Base-by-base conservation (phyloP, 2,329 filamentous ascomycete species). In the Aureobasidium sp. region DNA sequence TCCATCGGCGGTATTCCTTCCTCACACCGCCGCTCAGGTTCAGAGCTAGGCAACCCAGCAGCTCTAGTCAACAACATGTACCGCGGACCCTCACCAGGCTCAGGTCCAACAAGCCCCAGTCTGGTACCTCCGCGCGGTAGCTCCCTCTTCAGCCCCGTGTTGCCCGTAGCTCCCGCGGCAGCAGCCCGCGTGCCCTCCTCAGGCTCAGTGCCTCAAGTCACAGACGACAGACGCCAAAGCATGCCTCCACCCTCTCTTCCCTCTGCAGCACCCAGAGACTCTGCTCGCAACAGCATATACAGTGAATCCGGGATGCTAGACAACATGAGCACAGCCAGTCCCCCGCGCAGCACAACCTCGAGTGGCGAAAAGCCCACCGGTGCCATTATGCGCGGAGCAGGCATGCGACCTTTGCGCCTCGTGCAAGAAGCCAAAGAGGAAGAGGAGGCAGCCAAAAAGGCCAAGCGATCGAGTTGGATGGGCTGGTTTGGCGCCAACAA, bases 51-150 rank as follows among this genome's bases (percentile, higher is more conserved):
- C 36, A 62, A 68, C 20, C 86, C 86, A 20, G 88, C 89, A 8
- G 85, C 82, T 64, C 84, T 96, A 34, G 87, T 96, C 53, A 90
- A 90, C 69, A 91, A 92, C 74, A 96, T 96, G 89, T 95, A 95
- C 77, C 87, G 87, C 70, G 88, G 88, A 1, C 46, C 46, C 15
- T 83, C 86, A 10, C 71, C 75, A 4, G 69, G 68, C 10, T 72
- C 75, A 4, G 69, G 68, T 13, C 69, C 70, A 44, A 47, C 67
- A 67, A 66, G 69, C 61, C 72, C 88, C 26, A 82, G 84, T 4
- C 82, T 85, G 9, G 79, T 83, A 61, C 77, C 74, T 47, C 88
- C 86, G 81, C 65, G 73, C 29, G 72, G 73, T n/a, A 74, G 84
- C 70, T 85, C 84, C 36, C 88, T 88, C 76, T 89, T 89, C 74